A percentile compares a stretch with the other conserved stretches of the same genome.
Evolutionary conservation across 192 early-diverging fungal species (phyloP).

Genomic region (Glomus cerebriforme): DNA sequence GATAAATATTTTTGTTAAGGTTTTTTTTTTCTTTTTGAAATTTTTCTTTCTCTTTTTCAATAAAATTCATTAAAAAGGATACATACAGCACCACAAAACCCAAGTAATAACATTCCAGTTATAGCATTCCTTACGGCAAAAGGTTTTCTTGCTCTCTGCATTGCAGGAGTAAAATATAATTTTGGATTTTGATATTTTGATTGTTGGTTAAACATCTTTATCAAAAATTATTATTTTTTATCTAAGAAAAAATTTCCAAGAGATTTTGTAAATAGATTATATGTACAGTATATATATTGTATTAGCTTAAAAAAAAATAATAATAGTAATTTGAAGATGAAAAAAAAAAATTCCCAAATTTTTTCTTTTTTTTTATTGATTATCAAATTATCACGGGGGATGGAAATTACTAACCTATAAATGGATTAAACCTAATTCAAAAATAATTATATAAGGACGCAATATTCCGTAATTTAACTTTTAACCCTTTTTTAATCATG

Average conservation of each 20-base stretch:
- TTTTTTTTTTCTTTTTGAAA: too few species aligned
- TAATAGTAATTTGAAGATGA: too few species aligned
- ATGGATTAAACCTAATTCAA: neutral
- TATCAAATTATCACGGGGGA: too few species aligned
- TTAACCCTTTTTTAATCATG: neutral
- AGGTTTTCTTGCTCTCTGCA: conserved; percentile 57
- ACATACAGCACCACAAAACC: conserved; percentile 58
- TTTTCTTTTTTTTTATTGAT: too few species aligned
- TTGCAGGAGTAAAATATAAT: conserved; percentile 52
- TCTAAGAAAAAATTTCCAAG: too few species aligned
- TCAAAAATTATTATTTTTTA: neutral
- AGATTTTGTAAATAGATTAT: neutral
- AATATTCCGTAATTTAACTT: neutral
- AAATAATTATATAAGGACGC: neutral
- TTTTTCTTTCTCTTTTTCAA: neutral
- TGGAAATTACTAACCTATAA: neutral
- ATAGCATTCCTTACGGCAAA: conserved; percentile 51
- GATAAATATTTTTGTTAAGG: neutral
- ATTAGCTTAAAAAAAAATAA: too few species aligned
- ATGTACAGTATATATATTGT: too few species aligned
- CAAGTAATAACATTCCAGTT: conserved; percentile 51
- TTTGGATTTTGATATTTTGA: conserved; percentile 37
- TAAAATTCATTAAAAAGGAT: conserved; percentile 23
- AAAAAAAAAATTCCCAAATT: too few species aligned
- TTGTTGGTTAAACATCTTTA: neutral